Percentiles rank a stretch among this genome's conserved stretches.
Conservation (phyloP, 2,329 filamentous ascomycete genomes). For the Beauveria bassiana region DNA sequence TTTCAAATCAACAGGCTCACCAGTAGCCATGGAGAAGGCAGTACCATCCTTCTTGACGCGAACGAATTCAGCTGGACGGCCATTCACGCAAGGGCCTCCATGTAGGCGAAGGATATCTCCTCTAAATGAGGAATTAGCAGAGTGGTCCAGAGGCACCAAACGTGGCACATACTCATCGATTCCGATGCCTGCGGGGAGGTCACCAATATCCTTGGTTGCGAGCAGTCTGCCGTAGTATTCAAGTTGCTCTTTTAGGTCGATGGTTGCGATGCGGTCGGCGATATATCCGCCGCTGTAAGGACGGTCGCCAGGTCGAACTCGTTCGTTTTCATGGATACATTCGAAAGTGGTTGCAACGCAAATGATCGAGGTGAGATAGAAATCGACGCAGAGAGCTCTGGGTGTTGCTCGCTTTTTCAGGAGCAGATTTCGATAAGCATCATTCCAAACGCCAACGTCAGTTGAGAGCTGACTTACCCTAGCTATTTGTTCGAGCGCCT, state of each 20-base stretch:
- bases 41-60: slow-evolving; percentile 74
- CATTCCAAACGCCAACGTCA: slow-evolving; percentile 50
- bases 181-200: slow-evolving; percentile 50
- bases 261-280: slow-evolving; percentile 56
- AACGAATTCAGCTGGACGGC: slow-evolving; percentile 75
- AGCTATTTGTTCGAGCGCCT: slow-evolving; percentile 83
- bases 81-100: slow-evolving; percentile 74
- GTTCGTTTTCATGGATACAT: slow-evolving; percentile 77
- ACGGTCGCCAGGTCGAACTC: slow-evolving; percentile 73
- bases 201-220: slow-evolving; percentile 61
- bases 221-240: slow-evolving; percentile 82
- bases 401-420: slow-evolving; percentile 71
- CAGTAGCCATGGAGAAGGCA: slow-evolving; percentile 68
- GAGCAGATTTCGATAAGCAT: slow-evolving; percentile 62
- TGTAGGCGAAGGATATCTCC: slow-evolving; percentile 68
- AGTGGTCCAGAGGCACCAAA: slow-evolving; percentile 21
- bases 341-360: slow-evolving; percentile 86
- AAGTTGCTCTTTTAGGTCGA: slow-evolving; percentile 93
- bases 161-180: slow-evolving; percentile 45
- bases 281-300: slow-evolving; percentile 96
- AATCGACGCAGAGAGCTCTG: slow-evolving; percentile 67
- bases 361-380: slow-evolving; percentile 83
- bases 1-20: slow-evolving; percentile 52
- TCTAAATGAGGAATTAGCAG: slow-evolving; percentile 26
- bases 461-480: slow-evolving; percentile 71